A percentile compares a stretch with the other conserved stretches of the same genome.
Evolutionary conservation across 2,329 filamentous ascomycete species (phyloP).

Genomic region (Alternaria sp.): DNA sequence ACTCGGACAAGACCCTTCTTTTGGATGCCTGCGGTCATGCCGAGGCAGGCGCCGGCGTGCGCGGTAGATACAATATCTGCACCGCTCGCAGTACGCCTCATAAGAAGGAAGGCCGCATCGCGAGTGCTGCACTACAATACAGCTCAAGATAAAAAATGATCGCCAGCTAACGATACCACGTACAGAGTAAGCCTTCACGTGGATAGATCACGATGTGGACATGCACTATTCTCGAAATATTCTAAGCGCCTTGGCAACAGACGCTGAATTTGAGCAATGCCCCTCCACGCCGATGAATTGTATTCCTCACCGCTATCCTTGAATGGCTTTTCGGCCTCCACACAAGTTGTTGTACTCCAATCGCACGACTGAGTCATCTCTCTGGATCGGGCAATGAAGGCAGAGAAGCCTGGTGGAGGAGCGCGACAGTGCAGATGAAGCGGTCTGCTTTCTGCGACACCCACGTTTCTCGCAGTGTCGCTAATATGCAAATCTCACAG

Average conservation of each 20-base stretch:
- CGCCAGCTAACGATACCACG: neutral
- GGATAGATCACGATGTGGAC: neutral
- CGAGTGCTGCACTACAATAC: neutral
- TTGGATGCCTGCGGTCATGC: slow-evolving; percentile 25
- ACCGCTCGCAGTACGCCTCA: neutral
- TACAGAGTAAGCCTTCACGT: neutral
- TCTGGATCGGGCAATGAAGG: neutral
- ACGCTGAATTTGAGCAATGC: slow-evolving; percentile 10
- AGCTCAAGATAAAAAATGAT: neutral
- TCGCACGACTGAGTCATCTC: neutral
- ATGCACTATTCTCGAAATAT: neutral
- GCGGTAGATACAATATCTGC: slow-evolving; percentile 7
- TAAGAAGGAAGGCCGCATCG: neutral
- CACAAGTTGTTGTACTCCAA: neutral
- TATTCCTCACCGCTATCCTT: slow-evolving; percentile 18
- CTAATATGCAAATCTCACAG: slow-evolving; percentile 26
- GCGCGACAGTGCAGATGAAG: slow-evolving; percentile 10
- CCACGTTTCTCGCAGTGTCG: slow-evolving; percentile 16
- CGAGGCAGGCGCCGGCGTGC: slow-evolving; percentile 16
- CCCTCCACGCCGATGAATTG: slow-evolving; percentile 10
- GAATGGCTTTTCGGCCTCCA: slow-evolving; percentile 1
- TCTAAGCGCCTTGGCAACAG: slow-evolving; percentile 6
- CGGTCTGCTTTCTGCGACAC: slow-evolving; percentile 18
- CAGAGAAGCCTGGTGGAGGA: slow-evolving; percentile 8
- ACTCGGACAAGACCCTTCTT: slow-evolving; percentile 31